Percentiles rank a stretch among this genome's conserved stretches.
Conservation (phyloP, 805 yeast species). For the Zygosaccharomyces bisporus region DNA sequence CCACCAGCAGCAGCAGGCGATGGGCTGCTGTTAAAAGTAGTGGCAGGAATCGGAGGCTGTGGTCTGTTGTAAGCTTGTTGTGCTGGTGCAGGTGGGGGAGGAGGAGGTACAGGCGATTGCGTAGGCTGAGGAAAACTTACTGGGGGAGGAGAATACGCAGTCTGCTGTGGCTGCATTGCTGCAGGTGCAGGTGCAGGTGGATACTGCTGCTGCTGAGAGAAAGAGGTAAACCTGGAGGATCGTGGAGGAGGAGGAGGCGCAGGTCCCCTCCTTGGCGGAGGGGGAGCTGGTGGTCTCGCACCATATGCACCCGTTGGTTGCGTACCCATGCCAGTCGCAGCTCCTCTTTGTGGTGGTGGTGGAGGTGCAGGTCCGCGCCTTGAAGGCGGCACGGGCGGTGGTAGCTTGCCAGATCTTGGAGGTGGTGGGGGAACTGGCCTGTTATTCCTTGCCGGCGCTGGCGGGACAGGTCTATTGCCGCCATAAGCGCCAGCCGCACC, state of each 20-base stretch:
- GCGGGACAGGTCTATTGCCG: slow-evolving; percentile 22
- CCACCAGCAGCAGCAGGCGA: slow-evolving; percentile 12
- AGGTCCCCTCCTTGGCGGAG: slow-evolving; percentile 34
- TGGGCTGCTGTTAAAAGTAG: slow-evolving; percentile 13
- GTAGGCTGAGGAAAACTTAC: slow-evolving; percentile 19
- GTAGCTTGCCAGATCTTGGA: slow-evolving; percentile 8
- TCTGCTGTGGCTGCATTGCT: slow-evolving; percentile 10
- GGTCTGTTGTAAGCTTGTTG: slow-evolving; percentile 9
- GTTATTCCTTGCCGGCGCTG: slow-evolving; percentile 17
- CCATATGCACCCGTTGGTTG: slow-evolving; percentile 12
- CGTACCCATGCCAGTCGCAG: slow-evolving; percentile 10
- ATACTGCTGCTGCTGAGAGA: slow-evolving; percentile 16
- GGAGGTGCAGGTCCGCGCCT: slow-evolving; percentile 26
- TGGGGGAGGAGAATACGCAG: slow-evolving; percentile 15
- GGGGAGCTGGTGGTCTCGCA: slow-evolving; percentile 22
- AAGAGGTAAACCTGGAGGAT: slow-evolving; percentile 7
- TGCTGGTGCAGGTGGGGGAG: slow-evolving; percentile 25
- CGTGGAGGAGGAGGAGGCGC: slow-evolving; percentile 33
- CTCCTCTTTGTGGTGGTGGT: slow-evolving; percentile 23
- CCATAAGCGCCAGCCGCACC: neutral
- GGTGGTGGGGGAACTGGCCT: slow-evolving; percentile 26
- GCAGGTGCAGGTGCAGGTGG: slow-evolving; percentile 27
- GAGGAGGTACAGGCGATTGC: slow-evolving; percentile 7
- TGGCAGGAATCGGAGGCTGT: slow-evolving; percentile 20
- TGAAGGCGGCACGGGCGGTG: slow-evolving; percentile 28